Evolutionary conservation across 2,329 filamentous ascomycete genomes (phyloP).

Genomic region (Colletotrichum australisinense): DNA sequence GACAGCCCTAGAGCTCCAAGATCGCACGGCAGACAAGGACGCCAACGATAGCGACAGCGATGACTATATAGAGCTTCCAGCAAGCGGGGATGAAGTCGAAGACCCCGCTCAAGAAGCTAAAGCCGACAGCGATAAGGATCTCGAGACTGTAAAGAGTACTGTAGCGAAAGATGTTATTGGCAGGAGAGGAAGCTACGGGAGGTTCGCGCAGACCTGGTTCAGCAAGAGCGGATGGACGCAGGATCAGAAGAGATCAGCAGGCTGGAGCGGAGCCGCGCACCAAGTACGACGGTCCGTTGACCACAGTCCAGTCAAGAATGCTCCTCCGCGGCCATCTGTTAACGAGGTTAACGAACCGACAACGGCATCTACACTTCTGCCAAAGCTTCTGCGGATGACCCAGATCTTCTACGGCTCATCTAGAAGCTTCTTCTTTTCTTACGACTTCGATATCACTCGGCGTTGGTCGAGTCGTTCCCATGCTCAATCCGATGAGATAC

Average conservation of each 20-base stretch:
- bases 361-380: conserved; percentile 70
- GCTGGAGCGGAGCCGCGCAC: conserved; percentile 64
- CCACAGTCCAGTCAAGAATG: conserved; percentile 33
- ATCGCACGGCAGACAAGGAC: conserved; percentile 52
- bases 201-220: conserved; percentile 93
- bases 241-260: conserved; percentile 76
- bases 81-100: conserved; percentile 56
- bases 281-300: conserved; percentile 29
- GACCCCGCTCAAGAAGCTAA: conserved; percentile 50
- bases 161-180: conserved; percentile 91
- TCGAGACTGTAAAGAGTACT: conserved; percentile 61
- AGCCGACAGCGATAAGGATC: conserved; percentile 40
- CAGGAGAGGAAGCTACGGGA: conserved; percentile 84
- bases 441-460: conserved; percentile 91
- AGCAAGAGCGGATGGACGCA: conserved; percentile 84
- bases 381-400: conserved; percentile 85
- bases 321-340: conserved; percentile 47
- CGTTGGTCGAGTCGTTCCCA: conserved; percentile 59
- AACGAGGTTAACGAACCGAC: conserved; percentile 50
- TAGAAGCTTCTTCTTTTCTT: conserved; percentile 92
- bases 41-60: conserved; percentile 58
- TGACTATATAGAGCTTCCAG: conserved; percentile 54
- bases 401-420: conserved; percentile 86
- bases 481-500: conserved; percentile 59
- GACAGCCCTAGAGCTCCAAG: conserved; percentile 60